A percentile compares a stretch with the other conserved stretches of the same genome.
phyloP scores from a whole-genome alignment of 352 stramenopile genomes.

The Lagenidium sp. region DNA sequence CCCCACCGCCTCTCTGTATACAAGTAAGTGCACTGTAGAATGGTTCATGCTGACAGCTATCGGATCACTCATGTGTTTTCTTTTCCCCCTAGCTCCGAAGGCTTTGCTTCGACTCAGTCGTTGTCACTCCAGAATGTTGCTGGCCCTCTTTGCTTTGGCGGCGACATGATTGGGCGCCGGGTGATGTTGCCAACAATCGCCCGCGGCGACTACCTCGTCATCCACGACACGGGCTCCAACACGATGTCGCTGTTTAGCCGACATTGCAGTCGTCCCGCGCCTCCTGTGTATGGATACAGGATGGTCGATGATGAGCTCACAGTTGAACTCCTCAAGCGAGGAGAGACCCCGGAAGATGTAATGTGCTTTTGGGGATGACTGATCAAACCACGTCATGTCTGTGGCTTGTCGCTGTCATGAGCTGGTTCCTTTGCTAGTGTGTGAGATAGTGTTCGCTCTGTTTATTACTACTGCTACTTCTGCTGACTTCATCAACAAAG shows the following conservation, averaged over 20 bases:
- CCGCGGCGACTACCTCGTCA: slow-evolving; percentile 73
- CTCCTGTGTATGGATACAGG: slow-evolving; percentile 77
- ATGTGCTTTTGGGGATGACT: slow-evolving; percentile 70
- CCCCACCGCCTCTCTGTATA: slow-evolving; percentile 78
- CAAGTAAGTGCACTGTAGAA: slow-evolving; percentile 30
- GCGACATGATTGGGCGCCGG: slow-evolving; percentile 75
- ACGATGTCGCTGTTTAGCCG: slow-evolving; percentile 84
- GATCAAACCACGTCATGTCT: too few species aligned
- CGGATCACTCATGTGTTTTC: slow-evolving; percentile 2
- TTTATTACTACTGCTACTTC: too few species aligned
- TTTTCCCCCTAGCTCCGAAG: slow-evolving; percentile 23
- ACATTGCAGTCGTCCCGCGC: slow-evolving; percentile 78
- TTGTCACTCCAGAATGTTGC: slow-evolving; percentile 68
- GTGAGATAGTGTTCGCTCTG: too few species aligned
- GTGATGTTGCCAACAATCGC: slow-evolving; percentile 50
- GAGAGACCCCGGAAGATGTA: slow-evolving; percentile 63
- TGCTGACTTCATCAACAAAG: too few species aligned
- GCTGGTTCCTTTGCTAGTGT: too few species aligned
- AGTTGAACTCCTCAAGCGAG: slow-evolving; percentile 63
- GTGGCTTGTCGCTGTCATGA: too few species aligned
- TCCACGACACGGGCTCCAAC: slow-evolving; percentile 85
- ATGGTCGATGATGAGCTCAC: slow-evolving; percentile 31
- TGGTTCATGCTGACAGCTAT: neutral
- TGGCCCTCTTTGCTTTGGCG: slow-evolving; percentile 88
- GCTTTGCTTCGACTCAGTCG: slow-evolving; percentile 31